Percentiles rank a stretch among this genome's conserved stretches.
These are phyloP conservation scores for Excoecaria cochinchinensis DNA, from an alignment of 345 rosid species.

Conservation along the genomic window DNA sequence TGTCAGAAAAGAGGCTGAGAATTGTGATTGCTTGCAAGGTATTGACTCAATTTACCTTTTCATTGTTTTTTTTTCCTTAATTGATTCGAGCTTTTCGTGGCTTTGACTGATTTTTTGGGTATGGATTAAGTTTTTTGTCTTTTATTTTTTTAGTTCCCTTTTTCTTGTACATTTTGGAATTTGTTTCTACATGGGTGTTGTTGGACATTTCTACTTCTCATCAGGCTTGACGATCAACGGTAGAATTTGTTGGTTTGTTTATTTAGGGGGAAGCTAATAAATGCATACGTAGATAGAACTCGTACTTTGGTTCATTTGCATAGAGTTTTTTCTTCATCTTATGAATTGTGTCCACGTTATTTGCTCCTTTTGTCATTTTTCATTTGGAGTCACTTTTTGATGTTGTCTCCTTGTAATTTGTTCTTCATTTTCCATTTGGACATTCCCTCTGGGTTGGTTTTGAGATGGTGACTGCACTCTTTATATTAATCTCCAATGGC, in stretches of 20 bases:
- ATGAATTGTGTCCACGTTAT: background rate
- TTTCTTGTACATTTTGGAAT: background rate
- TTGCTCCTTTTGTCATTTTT: background rate
- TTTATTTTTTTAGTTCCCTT: background rate
- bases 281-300: background rate
- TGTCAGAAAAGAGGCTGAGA: slow-evolving; percentile 27
- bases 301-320: background rate
- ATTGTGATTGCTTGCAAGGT: slow-evolving; percentile 31
- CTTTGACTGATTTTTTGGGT: background rate
- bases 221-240: no score
- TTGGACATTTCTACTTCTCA: no score
- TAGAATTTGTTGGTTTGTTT: background rate
- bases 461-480: background rate
- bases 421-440: background rate
- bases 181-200: no score
- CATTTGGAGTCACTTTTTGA: background rate
- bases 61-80: background rate
- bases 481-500: background rate
- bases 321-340: background rate
- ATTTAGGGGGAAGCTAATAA: background rate
- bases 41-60: background rate
- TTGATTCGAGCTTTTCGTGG: background rate
- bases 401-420: background rate
- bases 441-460: background rate
- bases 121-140: background rate